Percentiles rank a stretch among this genome's conserved stretches.
Conservation (phyloP, 2,329 filamentous ascomycete genomes). For the Arthrocladium fulminans region DNA sequence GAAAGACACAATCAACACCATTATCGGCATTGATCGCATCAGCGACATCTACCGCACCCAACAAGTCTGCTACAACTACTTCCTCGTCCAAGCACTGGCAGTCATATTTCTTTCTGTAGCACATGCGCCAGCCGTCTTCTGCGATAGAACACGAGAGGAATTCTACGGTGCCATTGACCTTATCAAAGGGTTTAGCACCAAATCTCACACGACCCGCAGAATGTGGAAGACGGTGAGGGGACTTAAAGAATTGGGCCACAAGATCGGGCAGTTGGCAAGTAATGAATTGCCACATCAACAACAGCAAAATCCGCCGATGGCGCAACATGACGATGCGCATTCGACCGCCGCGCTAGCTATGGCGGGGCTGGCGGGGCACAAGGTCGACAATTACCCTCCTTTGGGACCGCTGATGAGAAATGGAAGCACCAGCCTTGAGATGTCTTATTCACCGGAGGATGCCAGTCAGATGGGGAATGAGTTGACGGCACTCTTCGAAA, state of each 20-base stretch:
- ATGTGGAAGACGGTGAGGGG: conserved; percentile 57
- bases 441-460: conserved; percentile 48
- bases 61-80: conserved; percentile 59
- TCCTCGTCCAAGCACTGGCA: conserved; percentile 54
- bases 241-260: conserved; percentile 54
- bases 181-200: conserved; percentile 52
- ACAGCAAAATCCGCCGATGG: conserved; percentile 2
- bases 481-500: conserved; percentile 55
- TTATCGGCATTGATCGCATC: conserved; percentile 53
- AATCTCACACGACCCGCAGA: conserved; percentile 52
- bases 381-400: conserved; percentile 48
- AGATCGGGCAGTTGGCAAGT: conserved; percentile 45
- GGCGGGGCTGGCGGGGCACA: conserved; percentile 56
- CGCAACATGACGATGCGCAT: conserved; percentile 42
- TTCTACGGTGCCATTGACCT: conserved; percentile 60
- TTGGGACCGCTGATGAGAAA: conserved; percentile 33
- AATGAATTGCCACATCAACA: conserved; percentile 2
- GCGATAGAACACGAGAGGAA: conserved; percentile 52
- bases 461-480: conserved; percentile 53
- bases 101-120: conserved; percentile 57
- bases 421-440: conserved; percentile 27
- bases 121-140: conserved; percentile 54
- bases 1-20: conserved; percentile 54
- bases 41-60: conserved; percentile 56
- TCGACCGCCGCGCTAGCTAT: conserved; percentile 56